phyloP scores from a whole-genome alignment of 345 rosid genomes.

The Pistacia atlantica region DNA sequence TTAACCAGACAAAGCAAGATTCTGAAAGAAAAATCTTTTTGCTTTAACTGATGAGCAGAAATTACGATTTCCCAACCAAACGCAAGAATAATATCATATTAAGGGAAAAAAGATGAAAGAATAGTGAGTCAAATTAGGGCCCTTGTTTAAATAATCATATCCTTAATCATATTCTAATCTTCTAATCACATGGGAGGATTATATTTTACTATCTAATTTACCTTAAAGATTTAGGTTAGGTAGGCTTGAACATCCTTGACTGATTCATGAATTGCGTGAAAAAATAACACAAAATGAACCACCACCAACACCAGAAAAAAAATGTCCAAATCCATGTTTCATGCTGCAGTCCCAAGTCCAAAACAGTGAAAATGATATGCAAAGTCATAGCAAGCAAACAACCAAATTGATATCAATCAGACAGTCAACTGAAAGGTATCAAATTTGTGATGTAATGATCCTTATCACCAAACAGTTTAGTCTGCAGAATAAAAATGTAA shows the following conservation, averaged over 20 bases:
- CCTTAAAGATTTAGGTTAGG: constrained; percentile 43
- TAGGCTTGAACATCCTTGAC: constrained; percentile 42
- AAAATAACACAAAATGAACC: constrained; percentile 15
- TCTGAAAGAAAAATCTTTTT: neutral
- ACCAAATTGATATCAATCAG: constrained; percentile 18
- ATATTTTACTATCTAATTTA: constrained; percentile 7
- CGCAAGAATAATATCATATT: neutral
- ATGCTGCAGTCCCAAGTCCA: constrained; percentile 19
- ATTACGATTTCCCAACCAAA: constrained; percentile 18
- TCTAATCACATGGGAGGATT: constrained; percentile 35
- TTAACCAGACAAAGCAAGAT: no score
- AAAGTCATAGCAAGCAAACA: constrained; percentile 29
- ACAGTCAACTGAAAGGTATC: constrained; percentile 16
- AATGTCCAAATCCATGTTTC: constrained; percentile 23
- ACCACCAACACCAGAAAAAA: constrained; percentile 5
- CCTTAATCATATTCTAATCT: constrained; percentile 28
- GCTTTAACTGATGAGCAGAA: neutral
- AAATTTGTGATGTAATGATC: constrained; percentile 25
- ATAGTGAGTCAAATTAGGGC: constrained; percentile 21
- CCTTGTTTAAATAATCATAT: constrained; percentile 11
- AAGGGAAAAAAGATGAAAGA: neutral
- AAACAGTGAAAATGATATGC: constrained; percentile 25
- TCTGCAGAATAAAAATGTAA: neutral
- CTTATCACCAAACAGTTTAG: constrained; percentile 12
- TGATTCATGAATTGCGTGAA: constrained; percentile 23